Percentiles rank a stretch among this genome's conserved stretches.
These are phyloP conservation scores for Wickerhamiella parazyma DNA, from an alignment of 805 yeast species.

Conservation along the genomic window DNA sequence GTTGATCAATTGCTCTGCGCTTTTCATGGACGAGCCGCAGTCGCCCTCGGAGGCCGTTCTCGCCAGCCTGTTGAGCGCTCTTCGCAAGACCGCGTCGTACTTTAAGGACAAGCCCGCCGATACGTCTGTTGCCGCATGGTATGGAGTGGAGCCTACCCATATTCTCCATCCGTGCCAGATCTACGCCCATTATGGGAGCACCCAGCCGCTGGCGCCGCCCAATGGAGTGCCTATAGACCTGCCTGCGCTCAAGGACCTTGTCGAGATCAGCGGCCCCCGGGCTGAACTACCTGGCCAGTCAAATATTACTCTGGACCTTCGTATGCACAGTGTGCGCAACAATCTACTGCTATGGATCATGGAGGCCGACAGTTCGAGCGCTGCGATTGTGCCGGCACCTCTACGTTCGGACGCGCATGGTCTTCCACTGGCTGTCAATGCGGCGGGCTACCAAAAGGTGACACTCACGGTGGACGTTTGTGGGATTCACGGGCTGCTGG, in stretches of 20 bases:
- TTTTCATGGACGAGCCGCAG: neutral
- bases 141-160: neutral
- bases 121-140: neutral
- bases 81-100: neutral
- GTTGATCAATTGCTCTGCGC: neutral
- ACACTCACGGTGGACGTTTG: neutral
- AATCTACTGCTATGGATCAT: neutral
- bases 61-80: neutral
- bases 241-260: neutral
- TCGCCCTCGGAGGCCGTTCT: neutral
- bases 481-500: neutral
- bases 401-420: no score
- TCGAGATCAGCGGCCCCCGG: no score
- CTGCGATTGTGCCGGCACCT: no score
- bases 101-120: neutral
- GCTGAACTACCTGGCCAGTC: neutral
- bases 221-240: neutral
- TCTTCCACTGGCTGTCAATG: neutral
- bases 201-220: neutral
- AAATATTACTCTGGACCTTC: neutral
- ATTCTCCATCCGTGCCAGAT: neutral
- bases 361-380: neutral
- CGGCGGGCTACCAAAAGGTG: neutral
- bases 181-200: neutral
- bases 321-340: neutral